Evolutionary conservation across 179 eudicot genomes (phyloP).

Genomic region (Dionaea muscipula): DNA sequence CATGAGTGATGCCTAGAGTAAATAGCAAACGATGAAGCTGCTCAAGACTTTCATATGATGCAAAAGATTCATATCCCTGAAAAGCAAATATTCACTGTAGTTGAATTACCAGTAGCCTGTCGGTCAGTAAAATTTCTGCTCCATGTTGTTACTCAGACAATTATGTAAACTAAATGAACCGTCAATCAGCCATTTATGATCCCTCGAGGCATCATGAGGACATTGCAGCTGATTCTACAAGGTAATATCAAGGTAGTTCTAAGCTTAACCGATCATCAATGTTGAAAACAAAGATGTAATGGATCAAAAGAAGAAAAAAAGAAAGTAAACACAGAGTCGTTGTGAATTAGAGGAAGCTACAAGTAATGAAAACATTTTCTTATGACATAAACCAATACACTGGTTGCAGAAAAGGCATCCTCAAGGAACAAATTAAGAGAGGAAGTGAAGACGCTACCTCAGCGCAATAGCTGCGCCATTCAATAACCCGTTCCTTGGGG

Average conservation of each 20-base stretch:
- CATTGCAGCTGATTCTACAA: too few relatives aligned
- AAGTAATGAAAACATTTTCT: too few relatives aligned
- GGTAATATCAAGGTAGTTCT: too few relatives aligned
- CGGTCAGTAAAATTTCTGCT: not conserved
- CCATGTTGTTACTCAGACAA: too few relatives aligned
- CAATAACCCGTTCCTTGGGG: constrained; percentile 10
- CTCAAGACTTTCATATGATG: constrained; percentile 65
- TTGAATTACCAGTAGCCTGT: not conserved
- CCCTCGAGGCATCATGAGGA: too few relatives aligned
- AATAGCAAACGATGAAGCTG: constrained; percentile 70
- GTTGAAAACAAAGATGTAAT: too few relatives aligned
- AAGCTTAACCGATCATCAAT: too few relatives aligned
- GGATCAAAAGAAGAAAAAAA: too few relatives aligned
- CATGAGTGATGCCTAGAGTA: constrained; percentile 61
- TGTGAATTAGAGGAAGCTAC: too few relatives aligned
- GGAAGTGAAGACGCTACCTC: constrained; percentile 21
- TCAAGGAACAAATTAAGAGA: not conserved
- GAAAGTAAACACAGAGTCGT: too few relatives aligned
- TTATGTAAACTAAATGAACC: too few relatives aligned
- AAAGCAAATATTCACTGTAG: not conserved
- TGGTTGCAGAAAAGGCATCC: not conserved
- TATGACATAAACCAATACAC: not conserved
- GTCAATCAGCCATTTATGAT: too few relatives aligned
- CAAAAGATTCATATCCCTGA: constrained; percentile 64
- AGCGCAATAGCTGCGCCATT: constrained; percentile 25